Base-by-base conservation (phyloP, 306 rosid genomes). In the Cucumis hystrix region DNA sequence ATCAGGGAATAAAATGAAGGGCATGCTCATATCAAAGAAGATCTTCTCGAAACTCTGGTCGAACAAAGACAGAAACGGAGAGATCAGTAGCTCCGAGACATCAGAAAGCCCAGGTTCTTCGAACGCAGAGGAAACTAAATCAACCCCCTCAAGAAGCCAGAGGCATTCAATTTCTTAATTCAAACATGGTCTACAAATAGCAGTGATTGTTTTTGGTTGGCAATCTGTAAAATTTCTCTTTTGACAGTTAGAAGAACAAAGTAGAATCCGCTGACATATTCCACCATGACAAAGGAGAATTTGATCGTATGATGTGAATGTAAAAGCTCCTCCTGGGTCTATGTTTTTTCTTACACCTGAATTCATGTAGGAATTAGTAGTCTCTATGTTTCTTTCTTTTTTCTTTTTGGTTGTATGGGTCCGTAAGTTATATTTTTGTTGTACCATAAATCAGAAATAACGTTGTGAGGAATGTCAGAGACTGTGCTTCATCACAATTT, bases 21-120 rank as follows among this genome's bases (percentile, higher is more conserved):
- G 96, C 25, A 67, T 84, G 77, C 79, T 86, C 2, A 76, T 90
- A 85, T 84, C 96, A 47, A 92, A 88, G 83, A 89, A 86, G 79
- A 80, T 94, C 60, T 83, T 94, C 79, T 94, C 96, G 4, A 94
- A 95, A 90, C 87, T 95, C 37, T 95, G 97, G 98, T 90, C 96
- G 21, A 79, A 83, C 85, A 92, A 81, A 80, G 98, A 92, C 68
- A 88, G 80, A 79, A 89, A 66, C 33, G 91, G 94, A 6, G 97
- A 95, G 83, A 82, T 87, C 11, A 89, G 92, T n/a, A 89, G 98
- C 86, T 92, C 96, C 2, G 94, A 95, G 78, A 91, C 98, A 6
- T 95, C 97, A 4, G 98, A 90, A 35, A 95, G 98, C 81, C 97
- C 92, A 37, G 94, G 88, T 82, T 89, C 97, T 75, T 86, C 92